Evolutionary conservation across 2,329 filamentous ascomycete genomes (phyloP), one percentile per base, ranked within the genome.

Genomic region (Akanthomyces muscarius): DNA sequence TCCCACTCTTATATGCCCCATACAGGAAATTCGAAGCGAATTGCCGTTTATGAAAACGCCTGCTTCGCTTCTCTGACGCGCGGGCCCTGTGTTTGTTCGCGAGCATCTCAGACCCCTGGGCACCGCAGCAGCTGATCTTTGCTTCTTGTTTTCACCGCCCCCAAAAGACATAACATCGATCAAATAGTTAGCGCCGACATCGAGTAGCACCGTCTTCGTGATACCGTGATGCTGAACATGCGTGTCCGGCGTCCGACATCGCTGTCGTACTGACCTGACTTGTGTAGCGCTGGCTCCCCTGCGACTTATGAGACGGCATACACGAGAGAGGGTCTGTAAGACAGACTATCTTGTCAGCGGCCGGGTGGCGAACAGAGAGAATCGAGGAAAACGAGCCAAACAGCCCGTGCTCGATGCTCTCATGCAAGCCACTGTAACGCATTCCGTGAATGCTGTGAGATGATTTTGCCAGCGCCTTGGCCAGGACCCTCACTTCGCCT

Each of bases 1-100:
- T 38, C 21, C 16, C 30, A 44, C 38, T 44, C 48, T 45, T 18
- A 21, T 41, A 59, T n/a, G 11, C 25, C 42, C 52, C 13, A 14
- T 21, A 21, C 36, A 25, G 60, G 60, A 50, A 62, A 56, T 18
- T 42, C 30, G 60, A 56, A 55, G 60, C 60, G 60, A 56, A 33
- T 21, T 18, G 25, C 30, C n/a, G 8, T 33, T 61, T 53, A 14
- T 10, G 41, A 47, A 21, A 57, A 57, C n/a, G 33, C 38, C 47
- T 60, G 57, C n/a, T 33, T 38, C 54, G 59, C 50, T 28, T 54
- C 38, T 36, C 21, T 16, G 38, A 61, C 42, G n/a, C 47, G 50
- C 23, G 11, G 41, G 25, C 59, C 16, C 7, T 8, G 47, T 38
- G 38, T 25, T 54, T 53, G 59, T 50, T 54, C 21, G 48, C n/a